phyloP scores from a whole-genome alignment of 2,329 filamentous ascomycete species.

The Bisporella sp. region DNA sequence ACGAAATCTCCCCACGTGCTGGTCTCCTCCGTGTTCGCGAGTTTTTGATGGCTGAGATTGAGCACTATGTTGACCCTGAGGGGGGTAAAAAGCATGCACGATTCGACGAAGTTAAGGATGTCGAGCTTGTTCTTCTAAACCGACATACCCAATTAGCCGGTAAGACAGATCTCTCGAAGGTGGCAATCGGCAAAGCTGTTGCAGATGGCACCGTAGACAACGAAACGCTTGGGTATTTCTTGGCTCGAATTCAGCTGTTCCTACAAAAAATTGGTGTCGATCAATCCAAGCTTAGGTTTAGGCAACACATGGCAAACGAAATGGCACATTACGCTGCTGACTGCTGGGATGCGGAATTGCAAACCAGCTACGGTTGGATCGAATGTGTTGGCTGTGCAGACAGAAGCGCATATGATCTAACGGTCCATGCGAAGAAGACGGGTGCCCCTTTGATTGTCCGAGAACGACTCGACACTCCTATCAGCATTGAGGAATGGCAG shows the following conservation, averaged over 20 bases:
- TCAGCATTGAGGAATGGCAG: slow-evolving; percentile 79
- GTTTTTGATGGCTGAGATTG: slow-evolving; percentile 98
- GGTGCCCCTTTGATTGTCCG: slow-evolving; percentile 80
- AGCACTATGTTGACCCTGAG: slow-evolving; percentile 94
- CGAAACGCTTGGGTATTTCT: slow-evolving; percentile 95
- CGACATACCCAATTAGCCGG: slow-evolving; percentile 80
- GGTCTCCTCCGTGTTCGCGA: slow-evolving; percentile 92
- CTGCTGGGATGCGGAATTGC: slow-evolving; percentile 95
- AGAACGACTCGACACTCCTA: slow-evolving; percentile 71
- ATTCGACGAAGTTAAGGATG: slow-evolving; percentile 77
- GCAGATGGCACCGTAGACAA: slow-evolving; percentile 81
- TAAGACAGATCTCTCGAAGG: slow-evolving; percentile 65
- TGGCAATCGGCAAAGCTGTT: slow-evolving; percentile 83
- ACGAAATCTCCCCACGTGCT: slow-evolving; percentile 90
- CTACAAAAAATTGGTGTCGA: slow-evolving; percentile 84
- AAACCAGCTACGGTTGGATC: slow-evolving; percentile 92
- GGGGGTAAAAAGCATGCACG: slow-evolving; percentile 90
- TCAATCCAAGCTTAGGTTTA: slow-evolving; percentile 81
- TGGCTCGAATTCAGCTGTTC: slow-evolving; percentile 90
- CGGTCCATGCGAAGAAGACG: slow-evolving; percentile 88
- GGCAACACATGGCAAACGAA: slow-evolving; percentile 90
- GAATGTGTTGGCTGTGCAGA: slow-evolving; percentile 98
- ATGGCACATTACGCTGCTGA: slow-evolving; percentile 94
- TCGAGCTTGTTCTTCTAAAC: slow-evolving; percentile 79
- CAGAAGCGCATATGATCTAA: slow-evolving; percentile 88